Evolutionary conservation across 1,139 yeast species (phyloP), one percentile per base, ranked within the genome.

Genomic region (Yamadazyma aaseri): DNA sequence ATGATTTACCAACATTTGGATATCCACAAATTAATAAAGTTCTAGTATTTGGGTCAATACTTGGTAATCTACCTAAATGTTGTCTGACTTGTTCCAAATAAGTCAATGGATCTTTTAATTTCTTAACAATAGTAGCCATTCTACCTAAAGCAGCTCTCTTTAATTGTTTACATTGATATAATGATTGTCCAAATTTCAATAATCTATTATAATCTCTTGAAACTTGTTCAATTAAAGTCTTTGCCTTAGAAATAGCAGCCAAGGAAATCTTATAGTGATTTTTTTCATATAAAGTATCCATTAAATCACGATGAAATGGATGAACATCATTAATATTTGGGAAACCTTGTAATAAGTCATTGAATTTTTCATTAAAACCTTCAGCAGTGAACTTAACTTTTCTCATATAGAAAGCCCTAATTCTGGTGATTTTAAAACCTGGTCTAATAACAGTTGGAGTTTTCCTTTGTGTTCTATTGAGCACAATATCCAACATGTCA

Each of bases 131-230:
- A 32, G 99, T 92, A 38, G 98, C 98, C 99, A 92, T 92, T 67
- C 99, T 85, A 74, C 99, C 99, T 51, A 92, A 72, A 23, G 97
- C 99, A 49, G 99, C 99, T 55, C 97, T 78, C 66, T 92, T 92
- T 61, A 92, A 79, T 70, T 94, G 98, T 68, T 92, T 92, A 75
- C 99, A 92, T 70, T 94, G 98, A 67, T 89, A 94, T 45, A 92
- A 72, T 17, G 97, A 89, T 71, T 92, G 98, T 55, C 98, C 98
- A 56, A 89, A 92, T 70, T 92, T 92, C 57, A 92, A 75, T 52
- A 92, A 76, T 59, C 99, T 79, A 45, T 81, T 84, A 60, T 92
- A 92, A 70, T 92, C 99, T 66, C 98, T 78, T 20, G 96, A 76
- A 29, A 92, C 97, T 65, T 90, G 97, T 65, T 92, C 98, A 49